phyloP scores from a whole-genome alignment of 495 filamentous ascomycete species.

The Sphaerosporella brunnea region DNA sequence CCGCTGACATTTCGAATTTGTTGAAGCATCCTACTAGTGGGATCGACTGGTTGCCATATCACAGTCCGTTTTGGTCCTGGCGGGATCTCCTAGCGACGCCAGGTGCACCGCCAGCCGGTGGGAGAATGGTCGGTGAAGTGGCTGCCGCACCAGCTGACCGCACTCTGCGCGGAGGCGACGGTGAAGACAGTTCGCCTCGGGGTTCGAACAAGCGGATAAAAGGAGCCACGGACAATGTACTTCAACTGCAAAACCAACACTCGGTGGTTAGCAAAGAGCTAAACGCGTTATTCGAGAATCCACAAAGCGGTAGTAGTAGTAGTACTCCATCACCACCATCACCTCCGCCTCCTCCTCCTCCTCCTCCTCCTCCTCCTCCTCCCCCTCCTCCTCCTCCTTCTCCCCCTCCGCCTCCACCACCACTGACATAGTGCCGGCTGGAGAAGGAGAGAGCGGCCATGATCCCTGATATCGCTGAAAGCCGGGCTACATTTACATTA shows the following conservation, averaged over 20 bases:
- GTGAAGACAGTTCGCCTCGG: background rate
- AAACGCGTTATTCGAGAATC: background rate
- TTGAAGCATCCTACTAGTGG: background rate
- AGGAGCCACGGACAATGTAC: background rate
- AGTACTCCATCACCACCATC: background rate
- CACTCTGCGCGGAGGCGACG: background rate
- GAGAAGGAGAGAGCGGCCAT: too few relatives aligned
- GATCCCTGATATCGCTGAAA: too few relatives aligned
- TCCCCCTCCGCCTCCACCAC: background rate
- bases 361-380: background rate
- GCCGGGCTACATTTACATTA: too few relatives aligned
- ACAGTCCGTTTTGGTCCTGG: background rate
- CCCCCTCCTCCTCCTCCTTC: background rate
- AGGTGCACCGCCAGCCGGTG: background rate
- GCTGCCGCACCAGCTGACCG: background rate
- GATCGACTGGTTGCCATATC: background rate
- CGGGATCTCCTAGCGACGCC: background rate
- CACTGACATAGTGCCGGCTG: too few relatives aligned
- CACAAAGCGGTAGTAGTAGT: too few relatives aligned
- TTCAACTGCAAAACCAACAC: too few relatives aligned
- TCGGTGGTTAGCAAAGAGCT: slow-evolving; percentile 4
- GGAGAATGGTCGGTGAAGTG: background rate
- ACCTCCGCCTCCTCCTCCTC: background rate
- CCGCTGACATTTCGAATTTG: background rate
- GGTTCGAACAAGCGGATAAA: background rate